A percentile compares a stretch with the other conserved stretches of the same genome.
Evolutionary conservation across 495 filamentous ascomycete species (phyloP).

Genomic region (Trichoderma erinaceum): DNA sequence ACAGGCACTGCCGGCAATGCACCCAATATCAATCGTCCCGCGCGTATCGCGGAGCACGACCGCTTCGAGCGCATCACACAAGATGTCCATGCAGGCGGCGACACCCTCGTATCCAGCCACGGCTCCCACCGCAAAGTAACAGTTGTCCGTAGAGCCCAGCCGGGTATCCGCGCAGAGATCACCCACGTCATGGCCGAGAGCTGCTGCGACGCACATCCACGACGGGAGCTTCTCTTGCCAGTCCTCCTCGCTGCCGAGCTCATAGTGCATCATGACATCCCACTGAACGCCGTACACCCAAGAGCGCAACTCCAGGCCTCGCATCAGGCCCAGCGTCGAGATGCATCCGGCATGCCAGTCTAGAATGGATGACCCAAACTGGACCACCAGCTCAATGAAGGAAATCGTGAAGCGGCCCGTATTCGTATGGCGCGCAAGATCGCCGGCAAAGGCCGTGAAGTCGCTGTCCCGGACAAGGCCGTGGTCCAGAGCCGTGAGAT

Average conservation of each 20-base stretch:
- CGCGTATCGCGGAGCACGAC: neutral
- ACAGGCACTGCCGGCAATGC: neutral
- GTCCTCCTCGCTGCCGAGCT: neutral
- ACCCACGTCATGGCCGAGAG: neutral
- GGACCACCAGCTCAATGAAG: neutral
- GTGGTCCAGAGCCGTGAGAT: neutral
- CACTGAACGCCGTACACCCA: neutral
- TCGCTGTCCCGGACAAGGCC: neutral
- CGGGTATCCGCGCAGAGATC: neutral
- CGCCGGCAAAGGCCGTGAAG: neutral
- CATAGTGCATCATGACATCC: neutral
- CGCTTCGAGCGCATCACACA: neutral
- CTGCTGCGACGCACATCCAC: neutral
- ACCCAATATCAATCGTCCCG: neutral
- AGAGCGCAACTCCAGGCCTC: neutral
- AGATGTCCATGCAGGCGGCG: neutral
- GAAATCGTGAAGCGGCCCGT: neutral
- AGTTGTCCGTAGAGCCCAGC: neutral
- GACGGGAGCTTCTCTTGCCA: neutral
- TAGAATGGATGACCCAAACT: neutral
- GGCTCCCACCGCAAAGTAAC: neutral
- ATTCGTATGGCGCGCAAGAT: neutral
- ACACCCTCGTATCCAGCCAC: conserved; percentile 2
- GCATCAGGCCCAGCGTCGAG: neutral
- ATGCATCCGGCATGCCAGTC: neutral